Evolutionary conservation across 257 asterid genomes (phyloP), one percentile per base, ranked within the genome.

Genomic region (Linaria vulgaris): DNA sequence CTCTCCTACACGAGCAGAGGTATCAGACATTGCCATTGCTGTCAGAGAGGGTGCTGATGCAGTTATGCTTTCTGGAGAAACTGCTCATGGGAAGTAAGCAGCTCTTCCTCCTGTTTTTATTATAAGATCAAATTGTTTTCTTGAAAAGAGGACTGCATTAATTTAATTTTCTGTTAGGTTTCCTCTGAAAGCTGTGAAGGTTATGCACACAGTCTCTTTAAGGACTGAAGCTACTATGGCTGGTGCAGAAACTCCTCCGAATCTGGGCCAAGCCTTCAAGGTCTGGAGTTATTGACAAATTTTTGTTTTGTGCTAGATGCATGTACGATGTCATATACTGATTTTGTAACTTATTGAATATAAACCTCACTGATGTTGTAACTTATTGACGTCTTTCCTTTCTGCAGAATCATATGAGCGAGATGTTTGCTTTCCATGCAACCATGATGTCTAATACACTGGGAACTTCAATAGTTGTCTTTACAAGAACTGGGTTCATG

Each of bases 51-150:
- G 99, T 25, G 91, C 99, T 23, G 99, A 92, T 78, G 97, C 97
- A n/a, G 89, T 92, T 72, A 92, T 92, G 99, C 99, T 89, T 71
- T 92, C 99, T 41, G 99, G 99, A 75, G 99, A 92, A 89, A 92
- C 99, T 58, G 99, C 99, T 27, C 95, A 92, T 45, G 99, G 99
- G 68, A 92, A 87, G 99, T 92, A 72, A 85, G 96, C 67, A 37
- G 22, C 47, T 38, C 27, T 63, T 49, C 62, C 44, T 56, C 59
- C 21, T 34, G 5, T 30, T 48, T 10, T 24, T 19, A 37, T 44
- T 41, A 54, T 56, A 44, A 25, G 39, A 50, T 54, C 64, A 43
- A 44, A 47, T 64, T 41, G 77, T 63, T 75, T 68, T 74, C 84
- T 43, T 12, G 51, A 15, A 10, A 55, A 19, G 22, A 16, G 46